These are phyloP conservation scores for Nitzschia sp. DNA, from an alignment of 108 stramenopile species.

Conservation along the genomic window DNA sequence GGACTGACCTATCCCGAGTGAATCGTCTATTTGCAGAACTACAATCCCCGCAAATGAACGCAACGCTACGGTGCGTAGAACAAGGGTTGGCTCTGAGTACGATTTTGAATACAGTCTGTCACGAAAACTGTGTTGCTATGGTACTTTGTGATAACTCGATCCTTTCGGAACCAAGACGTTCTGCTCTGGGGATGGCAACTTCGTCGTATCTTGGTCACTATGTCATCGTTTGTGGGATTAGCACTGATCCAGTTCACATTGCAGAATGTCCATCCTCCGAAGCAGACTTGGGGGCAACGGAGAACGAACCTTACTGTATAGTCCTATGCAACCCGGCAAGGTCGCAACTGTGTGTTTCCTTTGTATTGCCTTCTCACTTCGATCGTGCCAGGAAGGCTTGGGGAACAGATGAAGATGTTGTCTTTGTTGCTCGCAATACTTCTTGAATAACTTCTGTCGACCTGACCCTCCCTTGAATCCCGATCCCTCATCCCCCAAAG, in stretches of 20 bases:
- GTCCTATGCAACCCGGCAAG: constrained; percentile 25
- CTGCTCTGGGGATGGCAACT: neutral
- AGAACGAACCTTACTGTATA: constrained; percentile 6
- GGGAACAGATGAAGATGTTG: constrained; percentile 79
- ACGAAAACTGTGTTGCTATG: constrained; percentile 60
- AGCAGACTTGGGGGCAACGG: neutral
- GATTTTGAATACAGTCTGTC: constrained; percentile 51
- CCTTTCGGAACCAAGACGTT: constrained; percentile 16
- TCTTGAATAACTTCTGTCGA: no score
- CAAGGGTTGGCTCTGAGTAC: constrained; percentile 20
- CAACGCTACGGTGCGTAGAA: neutral
- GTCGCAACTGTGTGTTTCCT: neutral
- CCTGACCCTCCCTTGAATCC: no score
- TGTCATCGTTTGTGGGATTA: constrained; percentile 63
- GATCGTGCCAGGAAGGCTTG: constrained; percentile 66
- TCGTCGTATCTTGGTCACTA: constrained; percentile 67
- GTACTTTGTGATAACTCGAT: constrained; percentile 65
- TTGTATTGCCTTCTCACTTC: constrained; percentile 47
- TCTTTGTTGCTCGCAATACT: constrained; percentile 54
- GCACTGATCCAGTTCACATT: constrained; percentile 29
- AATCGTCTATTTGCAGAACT: constrained; percentile 16
- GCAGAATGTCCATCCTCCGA: constrained; percentile 10
- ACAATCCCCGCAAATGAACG: neutral
- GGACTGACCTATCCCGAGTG: constrained; percentile 53
- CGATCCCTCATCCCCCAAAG: no score